Percentiles rank a stretch among this genome's conserved stretches.
These are phyloP conservation scores for Arachis stenosperma DNA, from an alignment of 306 rosid genomes.

Conservation along the genomic window DNA sequence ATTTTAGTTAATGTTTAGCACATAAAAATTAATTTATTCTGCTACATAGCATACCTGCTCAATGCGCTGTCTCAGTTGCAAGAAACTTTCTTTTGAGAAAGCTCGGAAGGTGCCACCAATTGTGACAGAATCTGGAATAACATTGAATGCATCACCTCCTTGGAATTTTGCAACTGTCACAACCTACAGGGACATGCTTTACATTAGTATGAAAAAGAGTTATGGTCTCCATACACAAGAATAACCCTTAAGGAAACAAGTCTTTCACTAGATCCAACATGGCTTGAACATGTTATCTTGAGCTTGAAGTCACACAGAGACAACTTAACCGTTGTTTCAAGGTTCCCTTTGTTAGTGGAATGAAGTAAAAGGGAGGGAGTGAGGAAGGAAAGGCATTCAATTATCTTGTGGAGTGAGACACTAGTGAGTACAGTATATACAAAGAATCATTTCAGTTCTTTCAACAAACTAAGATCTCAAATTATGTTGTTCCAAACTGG, in stretches of 20 bases:
- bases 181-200: conserved; percentile 50
- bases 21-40: not conserved
- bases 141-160: conserved; percentile 1
- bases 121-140: conserved; percentile 44
- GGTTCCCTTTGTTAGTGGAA: too few relatives aligned
- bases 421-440: too few relatives aligned
- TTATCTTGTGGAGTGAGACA: too few relatives aligned
- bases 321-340: too few relatives aligned
- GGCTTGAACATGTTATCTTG: too few relatives aligned
- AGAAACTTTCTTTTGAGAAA: conserved; percentile 54
- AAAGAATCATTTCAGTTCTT: too few relatives aligned
- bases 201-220: conserved; percentile 30
- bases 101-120: conserved; percentile 85
- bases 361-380: too few relatives aligned
- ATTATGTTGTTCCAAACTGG: too few relatives aligned
- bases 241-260: conserved; percentile 12
- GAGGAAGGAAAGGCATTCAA: too few relatives aligned
- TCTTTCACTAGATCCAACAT: not conserved
- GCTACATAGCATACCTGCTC: conserved; percentile 51
- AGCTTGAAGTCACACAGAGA: not conserved
- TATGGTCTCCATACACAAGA: conserved; percentile 22
- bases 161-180: conserved; percentile 44
- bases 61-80: conserved; percentile 65
- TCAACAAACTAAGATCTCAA: not conserved
- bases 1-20: not conserved